Percentiles rank a stretch among this genome's conserved stretches.
phyloP scores from a whole-genome alignment of 345 rosid species.

The Heritiera littoralis region DNA sequence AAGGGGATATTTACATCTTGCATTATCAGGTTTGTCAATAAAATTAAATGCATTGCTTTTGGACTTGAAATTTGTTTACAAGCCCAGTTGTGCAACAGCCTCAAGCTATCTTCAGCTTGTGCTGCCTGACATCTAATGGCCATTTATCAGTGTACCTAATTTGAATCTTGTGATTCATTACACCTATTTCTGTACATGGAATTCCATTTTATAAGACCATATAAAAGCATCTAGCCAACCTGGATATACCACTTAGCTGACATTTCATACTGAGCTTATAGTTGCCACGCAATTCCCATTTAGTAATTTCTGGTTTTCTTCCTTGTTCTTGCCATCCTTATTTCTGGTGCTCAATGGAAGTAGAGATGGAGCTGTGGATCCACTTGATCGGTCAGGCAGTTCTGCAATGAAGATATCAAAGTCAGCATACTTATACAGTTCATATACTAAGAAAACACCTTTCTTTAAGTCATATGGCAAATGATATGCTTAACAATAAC shows the following conservation, averaged over 20 bases:
- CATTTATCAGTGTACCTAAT: slow-evolving; percentile 25
- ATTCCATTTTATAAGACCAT: slow-evolving; percentile 4
- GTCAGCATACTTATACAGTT: background rate
- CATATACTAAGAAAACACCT: background rate
- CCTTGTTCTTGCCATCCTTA: slow-evolving; percentile 57
- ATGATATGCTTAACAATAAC: background rate
- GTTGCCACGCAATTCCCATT: slow-evolving; percentile 46
- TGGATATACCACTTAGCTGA: background rate
- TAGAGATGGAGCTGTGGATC: slow-evolving; percentile 38
- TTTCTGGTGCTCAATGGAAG: slow-evolving; percentile 60
- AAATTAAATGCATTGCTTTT: slow-evolving; percentile 10
- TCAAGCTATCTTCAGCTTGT: slow-evolving; percentile 58
- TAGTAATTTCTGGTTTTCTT: slow-evolving; percentile 57
- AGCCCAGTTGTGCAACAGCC: slow-evolving; percentile 19
- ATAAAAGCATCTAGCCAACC: background rate
- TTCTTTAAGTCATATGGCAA: background rate
- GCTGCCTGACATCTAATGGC: slow-evolving; percentile 28
- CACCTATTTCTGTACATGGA: slow-evolving; percentile 18
- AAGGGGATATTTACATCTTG: background rate
- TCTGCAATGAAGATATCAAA: slow-evolving; percentile 45
- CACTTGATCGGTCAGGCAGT: slow-evolving; percentile 60
- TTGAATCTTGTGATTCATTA: slow-evolving; percentile 18
- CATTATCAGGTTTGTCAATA: background rate
- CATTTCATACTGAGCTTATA: slow-evolving; percentile 34
- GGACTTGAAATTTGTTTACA: slow-evolving; percentile 20